phyloP scores from a whole-genome alignment of 768 basidiomycete species.

The Gyrodon lividus region DNA sequence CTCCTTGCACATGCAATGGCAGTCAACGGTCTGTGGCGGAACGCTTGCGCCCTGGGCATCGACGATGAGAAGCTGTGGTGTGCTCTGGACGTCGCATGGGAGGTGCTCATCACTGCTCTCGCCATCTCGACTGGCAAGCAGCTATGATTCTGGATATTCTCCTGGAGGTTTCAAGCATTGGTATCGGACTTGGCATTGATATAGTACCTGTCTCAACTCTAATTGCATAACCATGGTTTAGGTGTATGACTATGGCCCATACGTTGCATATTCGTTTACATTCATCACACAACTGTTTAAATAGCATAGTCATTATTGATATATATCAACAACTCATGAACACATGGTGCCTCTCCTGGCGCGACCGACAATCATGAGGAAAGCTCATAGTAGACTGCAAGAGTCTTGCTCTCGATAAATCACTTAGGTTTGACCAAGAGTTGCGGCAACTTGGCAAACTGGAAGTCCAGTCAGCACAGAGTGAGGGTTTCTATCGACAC shows the following conservation, averaged over 20 bases:
- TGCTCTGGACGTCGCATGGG: slow-evolving; percentile 51
- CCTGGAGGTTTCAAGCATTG: background rate
- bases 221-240: slow-evolving; percentile 4
- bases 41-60: slow-evolving; percentile 49
- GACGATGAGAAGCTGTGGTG: slow-evolving; percentile 47
- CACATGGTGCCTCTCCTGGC: background rate
- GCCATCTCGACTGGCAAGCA: slow-evolving; percentile 26
- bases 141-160: slow-evolving; percentile 7
- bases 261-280: background rate
- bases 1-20: slow-evolving; percentile 37
- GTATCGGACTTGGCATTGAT: slow-evolving; percentile 12
- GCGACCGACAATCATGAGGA: too few species aligned
- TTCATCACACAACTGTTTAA: background rate
- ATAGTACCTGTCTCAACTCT: slow-evolving; percentile 7
- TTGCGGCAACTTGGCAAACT: too few species aligned
- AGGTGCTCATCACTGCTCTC: slow-evolving; percentile 43
- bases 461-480: too few species aligned
- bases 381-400: too few species aligned
- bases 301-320: slow-evolving; percentile 22
- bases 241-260: slow-evolving; percentile 27
- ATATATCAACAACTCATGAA: slow-evolving; percentile 24
- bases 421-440: too few species aligned
- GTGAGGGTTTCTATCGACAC: too few species aligned
- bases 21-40: slow-evolving; percentile 51
- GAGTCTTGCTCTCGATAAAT: too few species aligned